A percentile compares a stretch with the other conserved stretches of the same genome.
Evolutionary conservation across 129 eudicot genomes (phyloP).

Genomic region (Flaveria linearis): DNA sequence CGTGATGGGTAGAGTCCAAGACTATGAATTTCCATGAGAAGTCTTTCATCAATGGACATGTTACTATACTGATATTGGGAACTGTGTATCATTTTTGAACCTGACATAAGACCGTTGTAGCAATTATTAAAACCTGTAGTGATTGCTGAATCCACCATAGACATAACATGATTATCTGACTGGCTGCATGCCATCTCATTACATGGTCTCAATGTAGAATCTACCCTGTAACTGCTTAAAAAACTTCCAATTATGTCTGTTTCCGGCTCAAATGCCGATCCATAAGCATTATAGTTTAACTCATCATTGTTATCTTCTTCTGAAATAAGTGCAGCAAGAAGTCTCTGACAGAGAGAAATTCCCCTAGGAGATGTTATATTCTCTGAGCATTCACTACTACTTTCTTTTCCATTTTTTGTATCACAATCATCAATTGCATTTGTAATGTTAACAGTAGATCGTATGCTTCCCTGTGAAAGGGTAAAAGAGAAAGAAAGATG

Average conservation of each 20-base stretch:
- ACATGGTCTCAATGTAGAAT: constrained; percentile 47
- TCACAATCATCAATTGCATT: constrained; percentile 32
- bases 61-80: constrained; percentile 52
- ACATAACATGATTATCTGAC: constrained; percentile 30
- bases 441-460: constrained; percentile 34
- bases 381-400: constrained; percentile 43
- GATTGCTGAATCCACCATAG: constrained; percentile 39
- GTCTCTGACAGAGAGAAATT: constrained; percentile 60
- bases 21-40: constrained; percentile 65
- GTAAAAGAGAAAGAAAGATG: neutral
- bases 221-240: constrained; percentile 45
- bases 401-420: constrained; percentile 32
- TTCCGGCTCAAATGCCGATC: constrained; percentile 45
- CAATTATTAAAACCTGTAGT: constrained; percentile 43
- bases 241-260: constrained; percentile 41
- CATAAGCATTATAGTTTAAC: constrained; percentile 37
- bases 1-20: constrained; percentile 69
- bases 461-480: constrained; percentile 41
- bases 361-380: constrained; percentile 32
- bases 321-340: constrained; percentile 70
- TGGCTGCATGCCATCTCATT: constrained; percentile 37
- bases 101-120: constrained; percentile 50
- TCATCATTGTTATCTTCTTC: constrained; percentile 56
- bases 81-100: constrained; percentile 41
- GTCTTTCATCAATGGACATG: constrained; percentile 69